Evolutionary conservation across 2,329 filamentous ascomycete species (phyloP).

Genomic region (Ceratocystis huliohia): DNA sequence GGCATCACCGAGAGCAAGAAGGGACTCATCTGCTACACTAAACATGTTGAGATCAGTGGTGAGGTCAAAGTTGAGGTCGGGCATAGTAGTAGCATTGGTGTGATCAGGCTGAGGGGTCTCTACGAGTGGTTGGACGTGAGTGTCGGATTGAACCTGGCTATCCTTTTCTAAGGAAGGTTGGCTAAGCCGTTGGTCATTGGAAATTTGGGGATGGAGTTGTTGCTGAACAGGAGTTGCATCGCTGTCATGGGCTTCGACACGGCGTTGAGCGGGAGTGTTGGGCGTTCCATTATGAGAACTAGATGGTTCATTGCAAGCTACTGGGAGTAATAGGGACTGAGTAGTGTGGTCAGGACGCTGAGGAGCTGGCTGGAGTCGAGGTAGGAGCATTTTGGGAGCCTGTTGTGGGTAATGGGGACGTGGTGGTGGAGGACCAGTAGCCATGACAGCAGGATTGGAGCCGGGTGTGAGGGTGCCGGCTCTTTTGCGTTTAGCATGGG

Average conservation of each 20-base stretch:
- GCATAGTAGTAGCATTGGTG: background rate
- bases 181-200: background rate
- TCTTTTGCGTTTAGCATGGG: constrained; percentile 10
- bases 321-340: background rate
- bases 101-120: background rate
- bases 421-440: constrained; percentile 20
- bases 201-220: background rate
- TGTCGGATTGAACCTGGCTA: background rate
- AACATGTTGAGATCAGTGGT: constrained; percentile 11
- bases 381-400: constrained; percentile 24
- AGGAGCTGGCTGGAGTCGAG: background rate
- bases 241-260: background rate
- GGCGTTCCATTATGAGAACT: background rate
- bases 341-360: background rate
- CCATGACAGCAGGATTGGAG: constrained; percentile 28
- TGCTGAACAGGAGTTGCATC: background rate
- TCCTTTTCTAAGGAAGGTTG: background rate
- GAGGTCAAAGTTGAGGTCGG: constrained; percentile 8
- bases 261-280: background rate
- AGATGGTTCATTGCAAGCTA: background rate
- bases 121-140: background rate
- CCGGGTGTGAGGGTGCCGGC: constrained; percentile 27
- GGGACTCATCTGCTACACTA: constrained; percentile 11
- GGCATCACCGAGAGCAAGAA: constrained; percentile 10
- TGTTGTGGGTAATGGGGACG: constrained; percentile 17